Conservation (phyloP, 768 basidiomycete species). For the Mycena rebaudengoi region DNA sequence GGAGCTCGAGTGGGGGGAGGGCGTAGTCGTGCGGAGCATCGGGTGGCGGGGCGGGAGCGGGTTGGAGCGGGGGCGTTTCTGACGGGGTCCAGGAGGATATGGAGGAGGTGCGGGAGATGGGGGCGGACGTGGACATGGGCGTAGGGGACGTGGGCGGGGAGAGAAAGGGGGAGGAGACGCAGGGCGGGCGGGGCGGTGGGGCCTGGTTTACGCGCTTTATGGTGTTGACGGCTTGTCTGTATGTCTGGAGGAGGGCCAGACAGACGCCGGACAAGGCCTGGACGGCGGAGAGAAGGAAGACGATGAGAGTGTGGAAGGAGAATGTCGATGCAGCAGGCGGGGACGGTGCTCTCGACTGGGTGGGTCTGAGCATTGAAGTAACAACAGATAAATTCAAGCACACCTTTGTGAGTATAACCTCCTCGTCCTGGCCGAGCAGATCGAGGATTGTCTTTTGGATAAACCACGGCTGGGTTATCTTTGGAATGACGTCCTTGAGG, state of each 20-base stretch:
- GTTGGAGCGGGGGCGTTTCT: conserved; percentile 18
- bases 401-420: conserved; percentile 41
- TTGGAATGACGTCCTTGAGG: conserved; percentile 71
- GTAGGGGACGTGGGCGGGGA: conserved; percentile 17
- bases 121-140: conserved; percentile 2
- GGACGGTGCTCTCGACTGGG: conserved; percentile 35
- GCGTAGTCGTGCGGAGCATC: conserved; percentile 44
- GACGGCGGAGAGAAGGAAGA: conserved; percentile 77
- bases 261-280: conserved; percentile 76
- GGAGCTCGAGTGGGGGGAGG: conserved; percentile 51
- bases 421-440: conserved; percentile 62
- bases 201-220: conserved; percentile 72
- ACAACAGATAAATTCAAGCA: conserved; percentile 1
- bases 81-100: conserved; percentile 17
- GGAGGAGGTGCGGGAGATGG: conserved; percentile 23
- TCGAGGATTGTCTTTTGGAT: conserved; percentile 76
- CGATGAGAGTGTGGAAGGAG: conserved; percentile 58
- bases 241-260: conserved; percentile 72
- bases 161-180: conserved; percentile 18
- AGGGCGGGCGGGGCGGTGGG: conserved; percentile 15
- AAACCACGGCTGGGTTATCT: conserved; percentile 90
- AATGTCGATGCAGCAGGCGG: conserved; percentile 36
- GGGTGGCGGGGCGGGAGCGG: conserved; percentile 4
- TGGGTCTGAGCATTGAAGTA: conserved; percentile 20
- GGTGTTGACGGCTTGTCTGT: conserved; percentile 69